Percentiles rank a stretch among this genome's conserved stretches.
These are phyloP conservation scores for Bretschneidera sinensis DNA, from an alignment of 345 rosid genomes.

Conservation along the genomic window DNA sequence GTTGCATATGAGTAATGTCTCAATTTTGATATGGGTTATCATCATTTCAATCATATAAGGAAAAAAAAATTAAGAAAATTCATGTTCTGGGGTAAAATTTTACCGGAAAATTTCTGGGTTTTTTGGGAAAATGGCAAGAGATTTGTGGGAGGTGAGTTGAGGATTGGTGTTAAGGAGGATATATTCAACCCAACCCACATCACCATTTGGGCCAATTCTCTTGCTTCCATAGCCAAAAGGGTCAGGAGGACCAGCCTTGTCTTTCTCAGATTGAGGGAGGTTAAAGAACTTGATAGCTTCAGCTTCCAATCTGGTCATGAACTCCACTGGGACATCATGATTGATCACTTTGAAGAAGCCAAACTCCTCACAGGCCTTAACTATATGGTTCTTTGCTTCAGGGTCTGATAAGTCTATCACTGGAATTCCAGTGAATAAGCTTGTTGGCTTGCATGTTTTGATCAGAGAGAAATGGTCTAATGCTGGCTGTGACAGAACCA, in stretches of 20 bases:
- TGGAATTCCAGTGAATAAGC: conserved; percentile 42
- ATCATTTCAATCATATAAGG: no score
- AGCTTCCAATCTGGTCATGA: conserved; percentile 45
- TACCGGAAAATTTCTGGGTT: conserved; percentile 58
- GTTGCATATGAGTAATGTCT: no score
- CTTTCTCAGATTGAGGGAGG: conserved; percentile 63
- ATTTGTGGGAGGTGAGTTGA: conserved; percentile 28
- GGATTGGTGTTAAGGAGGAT: conserved; percentile 60
- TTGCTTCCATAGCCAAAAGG: conserved; percentile 89
- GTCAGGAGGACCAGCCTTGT: conserved; percentile 66
- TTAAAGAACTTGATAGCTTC: conserved; percentile 58
- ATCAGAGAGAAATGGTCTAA: conserved; percentile 47
- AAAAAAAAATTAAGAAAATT: no score
- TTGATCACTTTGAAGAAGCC: conserved; percentile 81
- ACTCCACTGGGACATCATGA: conserved; percentile 58
- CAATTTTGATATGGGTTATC: no score
- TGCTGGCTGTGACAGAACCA: conserved; percentile 53
- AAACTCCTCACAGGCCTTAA: conserved; percentile 60
- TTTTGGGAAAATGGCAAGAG: conserved; percentile 40
- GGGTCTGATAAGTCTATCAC: conserved; percentile 61
- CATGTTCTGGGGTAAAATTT: conserved; percentile 4
- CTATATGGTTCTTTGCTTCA: conserved; percentile 44
- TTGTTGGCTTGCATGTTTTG: conserved; percentile 52
- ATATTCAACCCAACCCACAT: conserved; percentile 84
- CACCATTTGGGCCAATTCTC: conserved; percentile 72